Percentiles rank a stretch among this genome's conserved stretches.
phyloP scores from a whole-genome alignment of 2,329 filamentous ascomycete genomes.

The Coleophoma cylindrospora region DNA sequence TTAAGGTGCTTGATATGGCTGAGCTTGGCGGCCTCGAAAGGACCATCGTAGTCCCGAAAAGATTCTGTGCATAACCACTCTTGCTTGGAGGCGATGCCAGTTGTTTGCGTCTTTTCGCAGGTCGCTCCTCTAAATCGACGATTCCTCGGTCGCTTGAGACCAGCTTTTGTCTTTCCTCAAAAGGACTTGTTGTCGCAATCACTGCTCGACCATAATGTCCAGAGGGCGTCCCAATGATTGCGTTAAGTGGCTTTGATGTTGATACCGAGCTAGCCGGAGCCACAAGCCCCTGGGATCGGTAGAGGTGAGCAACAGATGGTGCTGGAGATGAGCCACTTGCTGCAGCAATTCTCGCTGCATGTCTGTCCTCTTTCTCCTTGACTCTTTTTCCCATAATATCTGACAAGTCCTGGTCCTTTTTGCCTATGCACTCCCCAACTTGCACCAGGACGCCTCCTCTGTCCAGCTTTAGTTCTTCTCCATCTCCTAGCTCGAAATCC shows the following conservation, averaged over 20 bases:
- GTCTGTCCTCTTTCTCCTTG: slow-evolving; percentile 48
- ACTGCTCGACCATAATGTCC: slow-evolving; percentile 57
- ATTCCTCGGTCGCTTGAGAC: slow-evolving; percentile 3
- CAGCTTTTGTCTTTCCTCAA: slow-evolving; percentile 47
- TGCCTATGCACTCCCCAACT: slow-evolving; percentile 70
- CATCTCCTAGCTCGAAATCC: slow-evolving; percentile 65
- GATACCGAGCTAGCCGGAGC: slow-evolving; percentile 34
- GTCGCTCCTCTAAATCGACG: slow-evolving; percentile 21
- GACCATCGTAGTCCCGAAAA: slow-evolving; percentile 42
- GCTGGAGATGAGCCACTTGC: slow-evolving; percentile 17
- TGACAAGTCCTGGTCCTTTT: slow-evolving; percentile 71
- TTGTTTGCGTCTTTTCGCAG: slow-evolving; percentile 36
- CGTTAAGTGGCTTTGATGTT: slow-evolving; percentile 54
- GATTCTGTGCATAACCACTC: slow-evolving; percentile 43
- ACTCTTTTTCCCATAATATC: slow-evolving; percentile 67
- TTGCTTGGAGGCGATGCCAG: slow-evolving; percentile 36
- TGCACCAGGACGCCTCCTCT: slow-evolving; percentile 72
- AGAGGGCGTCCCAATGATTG: slow-evolving; percentile 60
- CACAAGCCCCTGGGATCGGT: slow-evolving; percentile 7
- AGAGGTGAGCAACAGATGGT: slow-evolving; percentile 12
- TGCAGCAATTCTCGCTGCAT: slow-evolving; percentile 26
- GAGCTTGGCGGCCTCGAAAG: slow-evolving; percentile 30
- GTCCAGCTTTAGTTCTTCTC: slow-evolving; percentile 78
- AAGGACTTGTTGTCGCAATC: slow-evolving; percentile 57
- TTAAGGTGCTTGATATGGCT: slow-evolving; percentile 1